Base-by-base conservation (phyloP, 805 yeast genomes). In the Jamesozyma hellenica region DNA sequence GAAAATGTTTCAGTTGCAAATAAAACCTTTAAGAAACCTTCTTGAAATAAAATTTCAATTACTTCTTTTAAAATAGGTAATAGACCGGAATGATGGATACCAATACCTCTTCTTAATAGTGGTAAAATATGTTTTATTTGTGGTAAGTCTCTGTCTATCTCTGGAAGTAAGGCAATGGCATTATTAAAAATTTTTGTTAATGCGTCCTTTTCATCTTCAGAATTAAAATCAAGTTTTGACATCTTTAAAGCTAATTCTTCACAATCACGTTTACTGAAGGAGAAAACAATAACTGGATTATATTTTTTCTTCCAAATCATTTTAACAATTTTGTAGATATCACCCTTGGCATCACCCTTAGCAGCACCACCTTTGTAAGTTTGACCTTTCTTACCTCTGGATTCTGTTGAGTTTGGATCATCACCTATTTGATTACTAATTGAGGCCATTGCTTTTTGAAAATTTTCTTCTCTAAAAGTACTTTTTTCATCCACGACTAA, bases 1-100 rank as follows among this genome's bases (percentile, higher is more conserved):
- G 97, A 88, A 59, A 92, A 92, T 3, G 99, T 92, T 62, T 92
- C 99, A 0, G 99, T 92, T 4, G 98, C 98, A 65, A 92, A 92
- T 42, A 92, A 67, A 1, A 90, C 97, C 60, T 92, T 92, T 42
- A 92, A 67, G 38, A 90, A 75, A 11, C 98, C 98, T 67, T 92
- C 97, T 64, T 92, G 98, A 68, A 92, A 92, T 43, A 92, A 65
- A 64, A 92, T 84, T 67, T 92, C 99, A 55, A 88, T 88, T 44
- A 90, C 92, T 62, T 88, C 97, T 55, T 90, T 88, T 46, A 88
- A 68, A 45, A 88, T 90, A 7, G 97, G 97, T 47, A 92, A 68
- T 35, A 92, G 68, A 26, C 99, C 99, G 39, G 96, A 86, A 63
- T 92, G 99, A 67, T 92, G 99, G 53, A 92, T 92, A 55, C 98